A percentile compares a stretch with the other conserved stretches of the same genome.
Evolutionary conservation across 2,329 filamentous ascomycete species (phyloP).

Genomic region (Phyllosticta citriasiana): DNA sequence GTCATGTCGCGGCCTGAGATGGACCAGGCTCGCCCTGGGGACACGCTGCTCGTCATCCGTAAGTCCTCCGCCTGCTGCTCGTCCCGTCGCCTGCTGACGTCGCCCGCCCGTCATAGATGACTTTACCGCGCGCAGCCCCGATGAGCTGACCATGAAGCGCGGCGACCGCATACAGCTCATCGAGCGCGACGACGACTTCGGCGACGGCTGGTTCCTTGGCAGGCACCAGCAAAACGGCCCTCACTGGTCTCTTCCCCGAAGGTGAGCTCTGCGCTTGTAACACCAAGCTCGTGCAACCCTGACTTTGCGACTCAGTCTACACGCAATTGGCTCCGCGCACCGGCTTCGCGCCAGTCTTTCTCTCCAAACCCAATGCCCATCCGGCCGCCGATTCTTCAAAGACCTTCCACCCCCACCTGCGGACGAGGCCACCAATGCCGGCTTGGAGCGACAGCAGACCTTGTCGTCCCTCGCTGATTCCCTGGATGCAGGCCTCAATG

Average conservation of each 20-base stretch:
- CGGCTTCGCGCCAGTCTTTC: constrained; percentile 13
- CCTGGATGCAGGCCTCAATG: background rate
- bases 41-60: constrained; percentile 63
- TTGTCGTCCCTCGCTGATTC: background rate
- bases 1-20: constrained; percentile 28
- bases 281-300: background rate
- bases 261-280: constrained; percentile 40
- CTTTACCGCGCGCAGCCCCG: constrained; percentile 80
- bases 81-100: constrained; percentile 9
- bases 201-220: constrained; percentile 76
- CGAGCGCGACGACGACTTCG: constrained; percentile 80
- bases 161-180: constrained; percentile 76
- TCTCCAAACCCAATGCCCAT: background rate
- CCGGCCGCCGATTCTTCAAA: background rate
- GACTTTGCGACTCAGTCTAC: constrained; percentile 40
- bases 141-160: constrained; percentile 82
- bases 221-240: constrained; percentile 61
- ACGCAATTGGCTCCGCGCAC: constrained; percentile 48
- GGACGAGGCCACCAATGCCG: background rate
- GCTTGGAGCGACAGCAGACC: background rate
- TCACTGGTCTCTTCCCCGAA: constrained; percentile 74
- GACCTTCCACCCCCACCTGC: background rate
- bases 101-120: constrained; percentile 54
- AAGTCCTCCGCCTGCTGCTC: constrained; percentile 32
- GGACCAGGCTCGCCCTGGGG: constrained; percentile 50